Evolutionary conservation across 768 basidiomycete species (phyloP).

Genomic region (Rhodotorula diobovata): DNA sequence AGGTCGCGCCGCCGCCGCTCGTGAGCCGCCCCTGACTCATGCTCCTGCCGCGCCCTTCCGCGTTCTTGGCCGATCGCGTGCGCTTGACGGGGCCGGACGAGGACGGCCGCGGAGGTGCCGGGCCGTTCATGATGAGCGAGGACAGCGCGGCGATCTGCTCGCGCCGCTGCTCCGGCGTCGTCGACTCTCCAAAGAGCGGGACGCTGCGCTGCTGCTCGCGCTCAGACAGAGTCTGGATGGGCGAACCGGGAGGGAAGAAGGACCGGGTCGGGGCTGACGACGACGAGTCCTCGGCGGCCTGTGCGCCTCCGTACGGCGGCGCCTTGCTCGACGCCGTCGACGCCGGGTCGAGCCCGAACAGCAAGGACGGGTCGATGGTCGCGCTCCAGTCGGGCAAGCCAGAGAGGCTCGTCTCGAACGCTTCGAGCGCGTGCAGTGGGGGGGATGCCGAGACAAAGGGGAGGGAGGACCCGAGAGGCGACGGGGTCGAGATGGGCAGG

Average conservation of each 20-base stretch:
- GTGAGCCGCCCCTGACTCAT: not conserved
- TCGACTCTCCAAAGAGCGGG: not conserved
- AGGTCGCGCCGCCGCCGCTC: too few species aligned
- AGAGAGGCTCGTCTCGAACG: not conserved
- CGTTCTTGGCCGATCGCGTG: not conserved
- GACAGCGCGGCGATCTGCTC: not conserved
- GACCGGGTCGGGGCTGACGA: not conserved
- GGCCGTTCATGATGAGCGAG: not conserved
- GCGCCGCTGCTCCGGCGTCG: not conserved
- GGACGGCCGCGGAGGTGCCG: not conserved
- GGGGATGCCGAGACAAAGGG: not conserved
- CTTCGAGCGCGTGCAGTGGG: not conserved
- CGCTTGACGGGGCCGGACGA: not conserved
- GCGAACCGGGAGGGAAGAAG: not conserved
- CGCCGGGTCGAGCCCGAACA: not conserved
- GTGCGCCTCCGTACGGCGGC: not conserved
- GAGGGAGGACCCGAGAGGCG: not conserved
- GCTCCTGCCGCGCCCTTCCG: not conserved
- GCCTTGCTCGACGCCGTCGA: not conserved
- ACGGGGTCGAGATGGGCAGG: not conserved
- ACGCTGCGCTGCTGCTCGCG: not conserved
- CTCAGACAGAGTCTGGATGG: too few species aligned
- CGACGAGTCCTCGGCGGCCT: not conserved
- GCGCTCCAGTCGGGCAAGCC: not conserved
- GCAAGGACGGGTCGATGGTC: constrained; percentile 1